Base-by-base conservation (phyloP, 768 basidiomycete species). In the Suillus discolor region DNA sequence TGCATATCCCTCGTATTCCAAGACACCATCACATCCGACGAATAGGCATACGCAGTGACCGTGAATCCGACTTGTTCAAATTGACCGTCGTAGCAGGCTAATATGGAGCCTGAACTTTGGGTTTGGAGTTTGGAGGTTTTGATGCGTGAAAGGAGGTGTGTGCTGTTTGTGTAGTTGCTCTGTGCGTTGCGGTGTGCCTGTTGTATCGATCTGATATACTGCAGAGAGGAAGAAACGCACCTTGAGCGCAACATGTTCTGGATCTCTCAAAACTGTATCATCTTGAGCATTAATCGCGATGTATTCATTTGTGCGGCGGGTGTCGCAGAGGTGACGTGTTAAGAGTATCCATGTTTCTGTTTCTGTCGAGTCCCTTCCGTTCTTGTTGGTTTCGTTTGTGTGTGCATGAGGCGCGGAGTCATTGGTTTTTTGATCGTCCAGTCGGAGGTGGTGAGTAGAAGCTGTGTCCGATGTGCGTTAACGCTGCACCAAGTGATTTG, bases 331-430 rank as follows among this genome's bases (percentile, higher is more conserved):
- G 74, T 99, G 96, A 36, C 94, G 86, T 0, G 89, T 90, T 2
- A 98, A 82, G 1, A 96, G 83, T 9, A 96, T 71, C 93, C 91
- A 97, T 7, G 97, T 81, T 53, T 93, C 89, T 25, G 47, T 25
- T 49, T 49, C 44, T 45, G 44, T 11, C 1, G 44, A 45, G 44
- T 44, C 47, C 47, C 23, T 47, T 23, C 47, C 47, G 47, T 47
- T 23, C 13, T 13, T 23, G 23, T 49, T 3, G 6, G 6, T 23
- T 5, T 25, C 47, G 11, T 11, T 49, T 23, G 47, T 13, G 23
- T 51, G 25, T 51, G 42, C 66, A 25, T 25, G 49, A 25, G 25
- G 13, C 13, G 13, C 13, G 1, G 15, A 25, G 25, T 53, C 51
- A 16, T 16, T 28, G 15, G 49, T 16, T 47, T 23, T 23, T 47